Evolutionary conservation across 371 early-diverging fungal genomes (phyloP).

Genomic region (Saksenaea oblongispora): DNA sequence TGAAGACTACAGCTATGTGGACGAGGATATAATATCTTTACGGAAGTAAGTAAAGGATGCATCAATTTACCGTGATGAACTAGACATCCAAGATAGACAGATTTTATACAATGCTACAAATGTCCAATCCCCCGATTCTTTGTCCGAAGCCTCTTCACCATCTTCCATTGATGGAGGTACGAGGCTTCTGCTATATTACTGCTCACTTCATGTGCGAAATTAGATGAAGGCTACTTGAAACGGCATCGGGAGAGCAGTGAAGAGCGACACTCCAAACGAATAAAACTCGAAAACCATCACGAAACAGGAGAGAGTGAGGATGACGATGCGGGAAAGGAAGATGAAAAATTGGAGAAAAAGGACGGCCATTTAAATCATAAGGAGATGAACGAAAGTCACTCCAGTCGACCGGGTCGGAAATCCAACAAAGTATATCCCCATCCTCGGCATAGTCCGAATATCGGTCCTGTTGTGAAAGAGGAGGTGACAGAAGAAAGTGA

Average conservation of each 20-base stretch:
- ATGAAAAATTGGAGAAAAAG: conserved; percentile 2
- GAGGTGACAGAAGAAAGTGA: conserved; percentile 2
- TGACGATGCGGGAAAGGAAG: neutral
- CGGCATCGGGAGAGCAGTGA: conserved; percentile 12
- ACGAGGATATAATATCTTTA: conserved; percentile 48
- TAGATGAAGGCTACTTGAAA: conserved; percentile 13
- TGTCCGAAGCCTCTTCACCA: conserved; percentile 10
- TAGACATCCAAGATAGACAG: conserved; percentile 1
- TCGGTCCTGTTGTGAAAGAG: neutral
- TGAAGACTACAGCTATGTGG: conserved; percentile 46
- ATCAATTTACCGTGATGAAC: neutral
- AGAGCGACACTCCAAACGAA: conserved; percentile 11
- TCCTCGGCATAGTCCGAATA: conserved; percentile 1
- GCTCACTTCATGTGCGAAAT: neutral
- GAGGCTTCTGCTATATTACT: neutral
- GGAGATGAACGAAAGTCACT: conserved; percentile 1
- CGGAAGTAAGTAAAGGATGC: conserved; percentile 37
- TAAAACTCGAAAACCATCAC: neutral
- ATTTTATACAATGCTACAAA: neutral
- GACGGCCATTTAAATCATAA: conserved; percentile 1
- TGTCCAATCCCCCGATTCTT: conserved; percentile 6
- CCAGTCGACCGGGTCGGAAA: conserved; percentile 3
- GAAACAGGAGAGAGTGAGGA: neutral
- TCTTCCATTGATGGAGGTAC: conserved; percentile 10
- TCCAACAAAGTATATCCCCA: neutral